Base-by-base conservation (phyloP, 768 basidiomycete species). In the Podaxis sp. region DNA sequence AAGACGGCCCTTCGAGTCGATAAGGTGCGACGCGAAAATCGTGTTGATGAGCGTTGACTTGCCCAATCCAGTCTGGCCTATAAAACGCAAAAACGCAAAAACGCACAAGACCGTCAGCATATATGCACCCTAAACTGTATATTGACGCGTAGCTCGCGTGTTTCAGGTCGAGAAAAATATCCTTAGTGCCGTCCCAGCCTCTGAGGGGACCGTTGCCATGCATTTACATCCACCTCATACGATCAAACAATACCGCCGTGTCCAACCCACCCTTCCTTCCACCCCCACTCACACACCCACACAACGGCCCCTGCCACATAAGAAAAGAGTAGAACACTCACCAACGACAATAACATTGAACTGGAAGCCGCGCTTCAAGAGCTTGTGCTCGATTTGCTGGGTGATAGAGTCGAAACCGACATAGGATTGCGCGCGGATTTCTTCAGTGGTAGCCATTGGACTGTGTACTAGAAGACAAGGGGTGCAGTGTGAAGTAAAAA, bases 11-110 rank as follows among this genome's bases (percentile, higher is more conserved):
- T 99, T 98, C 41, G 94, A 93, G 80, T 97, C 96, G 71, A 98
- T 90, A 74, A 99, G 85, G 80, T 98, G 96, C 61, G 95, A 96
- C 64, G 97, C 96, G 73, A 99, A 99, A 76, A 99, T 93, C 53
- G 96, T 98, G 85, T 98, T 98, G 75, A 98, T 94, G 71, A 99
- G 82, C 50, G 96, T 99, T 71, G 95, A 97, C 82, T 99, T 99
- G 74, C 96, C 96, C 50, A 99, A 82, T 65, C 96, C 96, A 56
- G 95, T 98, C 82, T 96, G 96, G 57, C 96, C 96, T 97, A 66
- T 46, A 63, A 43, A 67, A 24, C 2, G 13, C 19, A 27, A 63
- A 43, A 67, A 24, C 2, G 17, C 24, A 36, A 55, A 36, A 55
- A 22, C 11, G 12, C 24, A 57, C 7, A 5, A 33, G 43, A 13